Conservation (phyloP, 306 rosid genomes). For the Urtica urens region DNA sequence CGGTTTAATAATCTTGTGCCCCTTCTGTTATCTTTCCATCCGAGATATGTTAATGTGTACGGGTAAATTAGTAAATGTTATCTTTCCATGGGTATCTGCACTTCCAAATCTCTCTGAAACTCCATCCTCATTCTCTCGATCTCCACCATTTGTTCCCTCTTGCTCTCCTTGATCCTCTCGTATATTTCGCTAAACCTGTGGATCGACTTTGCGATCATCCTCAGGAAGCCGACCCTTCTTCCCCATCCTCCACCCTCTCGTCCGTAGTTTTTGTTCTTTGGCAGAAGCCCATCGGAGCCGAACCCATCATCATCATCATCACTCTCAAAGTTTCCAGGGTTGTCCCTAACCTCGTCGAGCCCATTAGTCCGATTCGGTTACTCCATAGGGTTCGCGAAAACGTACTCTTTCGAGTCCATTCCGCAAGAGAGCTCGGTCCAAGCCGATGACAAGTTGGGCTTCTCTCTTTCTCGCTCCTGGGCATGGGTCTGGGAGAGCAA, state of each 20-base stretch:
- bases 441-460: constrained; percentile 44
- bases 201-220: constrained; percentile 68
- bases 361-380: constrained; percentile 54
- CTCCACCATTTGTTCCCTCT: constrained; percentile 64
- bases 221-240: constrained; percentile 42
- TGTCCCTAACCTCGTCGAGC: constrained; percentile 62
- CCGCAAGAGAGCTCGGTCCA: constrained; percentile 62
- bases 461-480: too few species aligned
- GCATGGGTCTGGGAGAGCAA: too few species aligned
- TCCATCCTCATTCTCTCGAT: constrained; percentile 89
- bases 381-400: constrained; percentile 49
- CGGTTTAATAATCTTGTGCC: too few species aligned
- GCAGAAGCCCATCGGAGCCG: constrained; percentile 44
- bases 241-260: constrained; percentile 23
- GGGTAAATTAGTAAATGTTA: too few species aligned
- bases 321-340: constrained; percentile 58
- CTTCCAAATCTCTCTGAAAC: constrained; percentile 59
- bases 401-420: constrained; percentile 58
- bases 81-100: too few species aligned
- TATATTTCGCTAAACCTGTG: constrained; percentile 60
- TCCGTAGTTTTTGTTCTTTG: constrained; percentile 44
- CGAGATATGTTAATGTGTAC: too few species aligned
- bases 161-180: constrained; percentile 59
- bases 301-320: constrained; percentile 26
- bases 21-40: too few species aligned